Conservation (phyloP, 179 eudicot species). For the Vitellaria paradoxa region DNA sequence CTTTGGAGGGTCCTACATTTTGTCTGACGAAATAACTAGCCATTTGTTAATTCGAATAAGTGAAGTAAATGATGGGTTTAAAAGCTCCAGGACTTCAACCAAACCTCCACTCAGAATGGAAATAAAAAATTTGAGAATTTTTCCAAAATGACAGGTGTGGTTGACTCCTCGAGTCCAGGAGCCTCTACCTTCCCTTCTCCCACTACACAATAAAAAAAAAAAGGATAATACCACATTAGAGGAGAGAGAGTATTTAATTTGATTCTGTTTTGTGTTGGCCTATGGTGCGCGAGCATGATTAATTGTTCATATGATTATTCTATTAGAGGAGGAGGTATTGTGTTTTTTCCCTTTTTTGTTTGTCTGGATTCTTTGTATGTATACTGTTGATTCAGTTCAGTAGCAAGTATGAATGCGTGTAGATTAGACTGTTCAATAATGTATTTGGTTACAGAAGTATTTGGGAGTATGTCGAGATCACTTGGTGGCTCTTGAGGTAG, state of each 20-base stretch:
- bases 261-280: constrained; percentile 15
- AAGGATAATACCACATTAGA: not conserved
- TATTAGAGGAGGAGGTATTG: no score
- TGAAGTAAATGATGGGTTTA: constrained; percentile 9
- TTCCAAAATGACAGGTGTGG: constrained; percentile 16
- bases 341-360: no score
- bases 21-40: no score
- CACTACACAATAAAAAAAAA: constrained; percentile 7
- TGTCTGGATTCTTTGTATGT: no score
- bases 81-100: not conserved
- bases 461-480: no score
- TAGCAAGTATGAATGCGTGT: no score
- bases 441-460: no score
- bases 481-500: no score
- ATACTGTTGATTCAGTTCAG: no score
- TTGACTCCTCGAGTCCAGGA: constrained; percentile 31
- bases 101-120: not conserved
- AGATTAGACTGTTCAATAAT: no score
- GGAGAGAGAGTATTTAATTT: constrained; percentile 13
- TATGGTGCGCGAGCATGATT: constrained; percentile 18
- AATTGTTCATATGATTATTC: no score
- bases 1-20: constrained; percentile 3
- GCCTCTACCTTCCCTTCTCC: not conserved
- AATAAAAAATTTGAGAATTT: constrained; percentile 5
- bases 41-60: not conserved